A percentile compares a stretch with the other conserved stretches of the same genome.
phyloP scores from a whole-genome alignment of 495 filamentous ascomycete genomes.

The Talaromyces nanjingensis region DNA sequence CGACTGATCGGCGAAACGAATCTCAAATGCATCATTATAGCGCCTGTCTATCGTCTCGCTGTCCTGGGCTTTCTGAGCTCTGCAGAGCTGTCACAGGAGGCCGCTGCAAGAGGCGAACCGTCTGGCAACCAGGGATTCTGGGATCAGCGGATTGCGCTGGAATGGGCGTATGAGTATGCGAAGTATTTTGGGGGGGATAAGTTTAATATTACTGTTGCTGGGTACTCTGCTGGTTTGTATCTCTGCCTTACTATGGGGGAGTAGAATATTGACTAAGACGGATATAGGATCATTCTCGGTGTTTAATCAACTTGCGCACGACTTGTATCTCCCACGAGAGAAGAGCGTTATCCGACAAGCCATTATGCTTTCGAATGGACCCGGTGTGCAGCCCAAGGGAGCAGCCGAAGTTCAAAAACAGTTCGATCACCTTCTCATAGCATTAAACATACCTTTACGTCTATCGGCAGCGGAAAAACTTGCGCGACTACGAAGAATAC shows the following conservation, averaged over 20 bases:
- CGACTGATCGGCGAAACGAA: conserved; percentile 44
- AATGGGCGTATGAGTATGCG: conserved; percentile 60
- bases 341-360: conserved; percentile 37
- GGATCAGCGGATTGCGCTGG: conserved; percentile 57
- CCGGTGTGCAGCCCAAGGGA: conserved; percentile 46
- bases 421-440: conserved; percentile 47
- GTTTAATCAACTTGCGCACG: conserved; percentile 51
- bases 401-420: conserved; percentile 40
- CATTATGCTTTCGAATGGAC: conserved; percentile 51
- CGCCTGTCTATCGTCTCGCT: conserved; percentile 63
- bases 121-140: conserved; percentile 60
- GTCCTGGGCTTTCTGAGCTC: conserved; percentile 62
- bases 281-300: conserved; percentile 53
- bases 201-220: conserved; percentile 57
- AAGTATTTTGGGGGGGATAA: conserved; percentile 56
- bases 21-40: conserved; percentile 50
- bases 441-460: conserved; percentile 35
- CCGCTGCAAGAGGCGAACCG: conserved; percentile 32
- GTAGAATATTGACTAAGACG: background rate
- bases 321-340: conserved; percentile 36
- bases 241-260: background rate
- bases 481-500: conserved; percentile 31
- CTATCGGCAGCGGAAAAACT: conserved; percentile 38
- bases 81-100: conserved; percentile 41
- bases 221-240: conserved; percentile 48